phyloP scores from a whole-genome alignment of 2,329 filamentous ascomycete species.

The Fusarium newnesense region DNA sequence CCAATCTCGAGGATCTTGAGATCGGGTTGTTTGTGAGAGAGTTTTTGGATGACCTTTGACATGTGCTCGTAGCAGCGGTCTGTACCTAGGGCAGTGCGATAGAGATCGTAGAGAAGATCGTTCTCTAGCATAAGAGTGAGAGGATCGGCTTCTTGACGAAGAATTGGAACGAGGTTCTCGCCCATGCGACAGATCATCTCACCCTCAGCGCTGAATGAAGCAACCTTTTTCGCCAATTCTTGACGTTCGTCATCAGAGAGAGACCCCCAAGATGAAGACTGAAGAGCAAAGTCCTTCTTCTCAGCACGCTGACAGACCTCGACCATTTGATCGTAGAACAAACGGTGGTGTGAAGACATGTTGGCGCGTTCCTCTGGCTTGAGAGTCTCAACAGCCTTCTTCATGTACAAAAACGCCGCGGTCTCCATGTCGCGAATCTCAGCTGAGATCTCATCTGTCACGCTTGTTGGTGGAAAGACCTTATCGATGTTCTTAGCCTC shows the following conservation, averaged over 20 bases:
- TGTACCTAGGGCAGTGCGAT: background rate
- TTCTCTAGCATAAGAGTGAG: background rate
- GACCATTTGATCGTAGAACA: background rate
- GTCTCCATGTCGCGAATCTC: background rate
- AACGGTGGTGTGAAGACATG: background rate
- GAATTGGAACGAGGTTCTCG: background rate
- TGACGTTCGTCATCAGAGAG: background rate
- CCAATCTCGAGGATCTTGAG: conserved; percentile 7
- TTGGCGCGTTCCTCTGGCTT: background rate
- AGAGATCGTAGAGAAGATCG: background rate
- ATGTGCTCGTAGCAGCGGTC: background rate
- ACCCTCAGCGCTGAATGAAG: background rate
- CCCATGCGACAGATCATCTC: background rate
- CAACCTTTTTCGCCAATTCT: background rate
- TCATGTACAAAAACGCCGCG: background rate
- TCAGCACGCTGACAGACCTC: background rate
- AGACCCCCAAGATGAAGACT: background rate
- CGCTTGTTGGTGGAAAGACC: background rate
- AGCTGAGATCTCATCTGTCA: background rate
- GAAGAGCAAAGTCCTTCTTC: background rate
- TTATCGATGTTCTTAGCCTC: background rate
- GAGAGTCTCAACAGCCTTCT: background rate
- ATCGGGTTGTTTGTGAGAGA: background rate
- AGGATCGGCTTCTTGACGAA: background rate
- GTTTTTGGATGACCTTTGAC: background rate